Conservation (phyloP, 148 eudicot species). For the Rhododendron mucronatum region DNA sequence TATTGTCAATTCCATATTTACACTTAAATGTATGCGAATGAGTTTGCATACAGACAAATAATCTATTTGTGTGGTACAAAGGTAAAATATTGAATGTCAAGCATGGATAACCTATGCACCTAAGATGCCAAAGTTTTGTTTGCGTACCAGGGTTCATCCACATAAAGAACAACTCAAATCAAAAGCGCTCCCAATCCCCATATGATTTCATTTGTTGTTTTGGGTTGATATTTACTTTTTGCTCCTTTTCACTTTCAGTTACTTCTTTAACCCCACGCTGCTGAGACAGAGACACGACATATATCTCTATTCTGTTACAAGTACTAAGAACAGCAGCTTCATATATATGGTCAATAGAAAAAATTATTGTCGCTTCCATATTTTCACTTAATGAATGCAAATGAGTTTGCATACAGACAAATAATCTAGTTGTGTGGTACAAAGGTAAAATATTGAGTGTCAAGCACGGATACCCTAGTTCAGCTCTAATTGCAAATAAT, state of each 20-base stretch:
- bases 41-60: background rate
- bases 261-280: constrained; percentile 55
- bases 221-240: background rate
- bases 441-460: background rate
- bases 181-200: background rate
- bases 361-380: background rate
- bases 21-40: background rate
- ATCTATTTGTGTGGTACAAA: background rate
- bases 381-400: background rate
- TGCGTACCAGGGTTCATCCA: background rate
- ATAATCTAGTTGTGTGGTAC: background rate
- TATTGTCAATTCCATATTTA: background rate
- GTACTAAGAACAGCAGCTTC: constrained; percentile 58
- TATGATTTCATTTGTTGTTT: background rate
- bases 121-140: background rate
- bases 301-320: constrained; percentile 53
- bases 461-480: background rate
- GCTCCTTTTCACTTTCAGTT: constrained; percentile 20
- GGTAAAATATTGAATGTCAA: background rate
- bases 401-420: background rate
- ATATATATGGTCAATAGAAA: constrained; percentile 35
- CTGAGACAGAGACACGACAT: constrained; percentile 46
- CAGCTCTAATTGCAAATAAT: background rate
- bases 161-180: background rate
- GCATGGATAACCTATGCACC: background rate